A percentile compares a stretch with the other conserved stretches of the same genome.
These are phyloP conservation scores for Penicillium lagena DNA, from an alignment of 495 filamentous ascomycete species.

Conservation along the genomic window DNA sequence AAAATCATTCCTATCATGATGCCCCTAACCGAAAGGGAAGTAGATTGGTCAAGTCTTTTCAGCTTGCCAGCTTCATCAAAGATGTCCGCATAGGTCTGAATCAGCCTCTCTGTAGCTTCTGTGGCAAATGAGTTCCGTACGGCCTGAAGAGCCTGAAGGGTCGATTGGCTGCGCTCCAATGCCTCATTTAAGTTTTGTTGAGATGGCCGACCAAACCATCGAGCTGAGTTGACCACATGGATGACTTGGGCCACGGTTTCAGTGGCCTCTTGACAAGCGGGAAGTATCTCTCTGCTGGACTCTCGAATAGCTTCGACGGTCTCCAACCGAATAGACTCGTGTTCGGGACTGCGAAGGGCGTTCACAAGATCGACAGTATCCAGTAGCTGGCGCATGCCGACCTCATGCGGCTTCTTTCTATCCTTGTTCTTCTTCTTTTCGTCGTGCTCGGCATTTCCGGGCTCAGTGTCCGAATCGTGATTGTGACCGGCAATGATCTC, in stretches of 20 bases:
- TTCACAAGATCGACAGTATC: conserved; percentile 16
- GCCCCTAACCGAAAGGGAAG: conserved; percentile 8
- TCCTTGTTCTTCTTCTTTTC: conserved; percentile 3
- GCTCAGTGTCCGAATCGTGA: conserved; percentile 3
- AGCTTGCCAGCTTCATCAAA: conserved; percentile 19
- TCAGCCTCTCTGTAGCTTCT: conserved; percentile 19
- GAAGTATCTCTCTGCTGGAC: conserved; percentile 15
- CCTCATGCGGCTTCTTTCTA: conserved; percentile 13
- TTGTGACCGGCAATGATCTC: conserved; percentile 2
- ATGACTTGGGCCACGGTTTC: conserved; percentile 12
- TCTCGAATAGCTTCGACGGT: conserved; percentile 19
- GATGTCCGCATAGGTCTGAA: conserved; percentile 16
- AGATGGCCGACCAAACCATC: conserved; percentile 19
- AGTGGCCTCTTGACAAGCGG: conserved; percentile 16
- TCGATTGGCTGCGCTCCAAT: conserved; percentile 4
- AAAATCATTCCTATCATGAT: conserved; percentile 23
- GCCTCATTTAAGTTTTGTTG: conserved; percentile 12
- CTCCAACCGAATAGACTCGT: conserved; percentile 15
- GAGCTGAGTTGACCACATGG: conserved; percentile 15
- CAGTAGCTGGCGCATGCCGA: conserved; percentile 21
- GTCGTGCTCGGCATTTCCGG: neutral
- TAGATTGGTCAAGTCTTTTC: conserved; percentile 6
- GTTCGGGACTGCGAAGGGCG: conserved; percentile 17
- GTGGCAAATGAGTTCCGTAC: conserved; percentile 6
- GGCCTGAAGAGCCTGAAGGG: conserved; percentile 7